A percentile compares a stretch with the other conserved stretches of the same genome.
These are phyloP conservation scores for Blastocladiella emersonii DNA, from an alignment of 371 early-diverging fungal species.

Conservation along the genomic window DNA sequence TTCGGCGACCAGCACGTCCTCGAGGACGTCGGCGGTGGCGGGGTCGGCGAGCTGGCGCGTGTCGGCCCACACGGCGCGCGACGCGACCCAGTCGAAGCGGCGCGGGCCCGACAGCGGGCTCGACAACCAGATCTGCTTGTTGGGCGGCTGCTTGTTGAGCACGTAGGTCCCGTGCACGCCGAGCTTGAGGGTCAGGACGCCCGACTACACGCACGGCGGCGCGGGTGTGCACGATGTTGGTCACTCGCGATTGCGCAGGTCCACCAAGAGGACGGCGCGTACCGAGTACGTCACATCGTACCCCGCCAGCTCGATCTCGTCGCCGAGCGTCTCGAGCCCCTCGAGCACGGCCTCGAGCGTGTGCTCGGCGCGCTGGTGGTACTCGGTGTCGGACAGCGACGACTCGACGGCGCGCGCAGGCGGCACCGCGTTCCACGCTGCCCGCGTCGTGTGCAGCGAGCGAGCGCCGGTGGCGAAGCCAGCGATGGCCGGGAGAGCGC, in stretches of 20 bases:
- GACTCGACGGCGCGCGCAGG: no score
- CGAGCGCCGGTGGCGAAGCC: no score
- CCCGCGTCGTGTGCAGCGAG: no score
- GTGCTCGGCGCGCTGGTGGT: conserved; percentile 53
- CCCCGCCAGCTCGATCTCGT: conserved; percentile 47
- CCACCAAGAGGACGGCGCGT: conserved; percentile 18
- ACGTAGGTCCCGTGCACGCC: conserved; percentile 87
- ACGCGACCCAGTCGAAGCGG: conserved; percentile 61
- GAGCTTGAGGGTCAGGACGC: conserved; percentile 78
- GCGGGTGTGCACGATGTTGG: no score
- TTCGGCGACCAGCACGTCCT: background rate
- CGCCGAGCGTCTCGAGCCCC: conserved; percentile 63
- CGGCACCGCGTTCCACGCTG: no score
- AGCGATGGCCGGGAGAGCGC: no score
- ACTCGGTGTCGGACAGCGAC: conserved; percentile 35
- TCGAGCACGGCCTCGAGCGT: conserved; percentile 55
- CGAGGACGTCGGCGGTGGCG: background rate
- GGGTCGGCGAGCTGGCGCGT: conserved; percentile 28
- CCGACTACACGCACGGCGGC: conserved; percentile 40
- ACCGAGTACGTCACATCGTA: conserved; percentile 77
- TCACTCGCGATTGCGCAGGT: background rate
- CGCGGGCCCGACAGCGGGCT: conserved; percentile 91
- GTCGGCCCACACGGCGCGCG: conserved; percentile 56
- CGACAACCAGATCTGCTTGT: conserved; percentile 96
- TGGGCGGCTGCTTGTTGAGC: conserved; percentile 96